Conservation (phyloP, 2,329 filamentous ascomycete genomes). For the Ceratocystis ficicola region DNA sequence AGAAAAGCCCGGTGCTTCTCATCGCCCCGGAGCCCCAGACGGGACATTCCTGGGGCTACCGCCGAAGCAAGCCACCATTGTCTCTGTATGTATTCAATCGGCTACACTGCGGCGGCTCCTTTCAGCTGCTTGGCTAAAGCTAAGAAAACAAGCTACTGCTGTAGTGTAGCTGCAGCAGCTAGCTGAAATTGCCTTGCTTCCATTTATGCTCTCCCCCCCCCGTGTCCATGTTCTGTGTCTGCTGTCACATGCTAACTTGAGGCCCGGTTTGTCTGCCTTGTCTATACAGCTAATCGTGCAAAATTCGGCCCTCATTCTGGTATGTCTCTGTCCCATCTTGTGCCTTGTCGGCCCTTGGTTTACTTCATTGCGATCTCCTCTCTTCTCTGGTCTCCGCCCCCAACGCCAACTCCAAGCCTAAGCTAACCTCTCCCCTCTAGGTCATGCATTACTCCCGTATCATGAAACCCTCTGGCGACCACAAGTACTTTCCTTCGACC, state of each 20-base stretch:
- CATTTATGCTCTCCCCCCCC: neutral
- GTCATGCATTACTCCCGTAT: slow-evolving; percentile 90
- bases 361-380: neutral
- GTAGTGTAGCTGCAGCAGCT: neutral
- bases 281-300: slow-evolving; percentile 53
- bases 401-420: neutral
- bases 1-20: slow-evolving; percentile 17
- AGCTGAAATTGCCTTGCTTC: neutral
- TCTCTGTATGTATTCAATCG: slow-evolving; percentile 14
- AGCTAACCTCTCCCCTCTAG: slow-evolving; percentile 33
- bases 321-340: slow-evolving; percentile 29
- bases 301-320: slow-evolving; percentile 62
- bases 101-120: neutral
- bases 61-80: slow-evolving; percentile 19
- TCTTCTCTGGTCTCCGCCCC: neutral
- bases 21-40: slow-evolving; percentile 13
- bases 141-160: too few species aligned
- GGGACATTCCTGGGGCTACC: slow-evolving; percentile 20
- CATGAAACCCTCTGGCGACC: slow-evolving; percentile 73
- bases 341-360: neutral
- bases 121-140: too few species aligned
- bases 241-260: slow-evolving; percentile 13
- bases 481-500: slow-evolving; percentile 86
- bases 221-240: neutral
- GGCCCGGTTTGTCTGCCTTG: neutral